Conservation (phyloP, 768 basidiomycete genomes). For the Ephemerocybe angulata region DNA sequence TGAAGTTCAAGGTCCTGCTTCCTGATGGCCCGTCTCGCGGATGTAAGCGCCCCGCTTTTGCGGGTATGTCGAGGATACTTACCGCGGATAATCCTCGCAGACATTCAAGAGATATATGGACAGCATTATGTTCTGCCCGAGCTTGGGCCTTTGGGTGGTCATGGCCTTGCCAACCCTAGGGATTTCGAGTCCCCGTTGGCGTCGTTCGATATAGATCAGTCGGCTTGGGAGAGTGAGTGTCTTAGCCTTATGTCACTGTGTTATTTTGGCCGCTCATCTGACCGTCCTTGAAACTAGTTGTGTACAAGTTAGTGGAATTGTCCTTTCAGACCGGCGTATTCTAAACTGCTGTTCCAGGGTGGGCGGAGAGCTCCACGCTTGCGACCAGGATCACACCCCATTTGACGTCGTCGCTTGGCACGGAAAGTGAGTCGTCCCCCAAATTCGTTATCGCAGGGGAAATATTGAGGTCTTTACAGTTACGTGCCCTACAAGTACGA, state of each 20-base stretch:
- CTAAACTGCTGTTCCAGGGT: conserved; percentile 33
- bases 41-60: conserved; percentile 35
- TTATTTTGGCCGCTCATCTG: neutral
- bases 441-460: neutral
- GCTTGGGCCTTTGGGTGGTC: conserved; percentile 60
- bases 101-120: conserved; percentile 63
- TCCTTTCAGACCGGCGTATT: neutral
- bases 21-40: conserved; percentile 61
- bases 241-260: neutral
- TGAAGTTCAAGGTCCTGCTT: conserved; percentile 60
- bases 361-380: conserved; percentile 49
- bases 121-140: conserved; percentile 61
- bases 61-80: neutral
- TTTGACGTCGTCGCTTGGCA: conserved; percentile 75
- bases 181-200: conserved; percentile 68
- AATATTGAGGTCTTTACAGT: conserved; percentile 25
- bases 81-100: conserved; percentile 24
- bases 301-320: conserved; percentile 40
- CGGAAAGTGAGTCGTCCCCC: conserved; percentile 46
- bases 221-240: conserved; percentile 50
- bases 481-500: conserved; percentile 69
- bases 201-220: conserved; percentile 62
- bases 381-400: conserved; percentile 59
- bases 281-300: conserved; percentile 27
- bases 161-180: conserved; percentile 61